Evolutionary conservation across 441 rosid genomes (phyloP), one percentile per base, ranked within the genome.

Genomic region (Gossypium schwendimanii): DNA sequence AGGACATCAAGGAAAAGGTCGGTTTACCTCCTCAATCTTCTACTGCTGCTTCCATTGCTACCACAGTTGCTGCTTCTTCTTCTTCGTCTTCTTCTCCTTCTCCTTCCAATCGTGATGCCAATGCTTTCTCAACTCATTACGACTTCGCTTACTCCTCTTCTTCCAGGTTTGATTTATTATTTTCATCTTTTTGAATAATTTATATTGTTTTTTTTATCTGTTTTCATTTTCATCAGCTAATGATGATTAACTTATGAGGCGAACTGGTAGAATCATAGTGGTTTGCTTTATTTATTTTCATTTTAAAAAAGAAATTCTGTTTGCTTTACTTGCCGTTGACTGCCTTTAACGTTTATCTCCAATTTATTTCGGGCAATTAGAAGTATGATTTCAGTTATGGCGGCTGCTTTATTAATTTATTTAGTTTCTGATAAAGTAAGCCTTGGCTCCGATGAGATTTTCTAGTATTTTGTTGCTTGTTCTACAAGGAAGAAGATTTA

Each of bases 1-100:
- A 90, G 89, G 95, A 90, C 78, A 86, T 96, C 53, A 93, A 87
- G 89, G 98, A 93, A 89, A 96, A 89, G 89, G 97, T 96, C 76
- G 99, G 99, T 21, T 88, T 96, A 78, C 78, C 97, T 82, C 96
- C 97, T 82, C 96, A 88, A 82, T 86, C 97, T 71, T 76, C 90
- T 64, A 77, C 87, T 24, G 7, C 89, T 62, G 6, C 77, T 23
- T 49, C 79, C 74, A 24, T 84, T 44, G 70, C 78, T 26, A 59
- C 81, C n/a, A 47, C 86, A 57, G 73, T 77, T 72, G 73, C 83
- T 73, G 49, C 55, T 50, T 61, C 65, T 61, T 6, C 64, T 60
- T 12, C 20, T 60, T 60, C 89, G 10, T 58, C 63, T 11, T 58
- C 36, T 28, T 24, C 65, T 15, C 36, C 65, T 9, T 23, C 87